Percentiles rank a stretch among this genome's conserved stretches.
Evolutionary conservation across 2,329 filamentous ascomycete genomes (phyloP).

Genomic region (Elsinoe ampelina): DNA sequence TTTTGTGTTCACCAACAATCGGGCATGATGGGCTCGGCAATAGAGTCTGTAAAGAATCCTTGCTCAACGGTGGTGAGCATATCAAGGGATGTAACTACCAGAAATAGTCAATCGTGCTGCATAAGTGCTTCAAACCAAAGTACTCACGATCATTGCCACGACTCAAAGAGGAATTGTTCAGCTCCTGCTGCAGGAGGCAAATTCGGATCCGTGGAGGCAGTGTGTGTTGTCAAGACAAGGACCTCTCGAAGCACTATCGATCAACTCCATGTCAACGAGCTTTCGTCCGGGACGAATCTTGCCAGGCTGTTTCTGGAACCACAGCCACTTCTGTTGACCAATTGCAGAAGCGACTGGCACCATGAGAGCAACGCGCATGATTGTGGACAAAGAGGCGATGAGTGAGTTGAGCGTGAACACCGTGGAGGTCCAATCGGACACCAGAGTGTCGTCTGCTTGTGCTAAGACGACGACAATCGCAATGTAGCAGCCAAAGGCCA

Average conservation of each 20-base stretch:
- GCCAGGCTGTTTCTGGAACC: not conserved
- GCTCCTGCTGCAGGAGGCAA: not conserved
- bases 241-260: not conserved
- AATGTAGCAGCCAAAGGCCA: not conserved
- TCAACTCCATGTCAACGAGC: not conserved
- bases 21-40: not conserved
- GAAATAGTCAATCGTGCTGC: not conserved
- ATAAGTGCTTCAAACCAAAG: not conserved
- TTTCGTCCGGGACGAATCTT: not conserved
- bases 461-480: not conserved
- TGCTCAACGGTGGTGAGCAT: not conserved
- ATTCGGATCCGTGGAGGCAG: not conserved
- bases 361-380: not conserved
- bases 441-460: not conserved
- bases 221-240: not conserved
- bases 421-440: not conserved
- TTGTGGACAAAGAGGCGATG: not conserved
- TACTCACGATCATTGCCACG: not conserved
- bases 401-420: not conserved
- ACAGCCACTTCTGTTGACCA: not conserved
- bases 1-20: not conserved
- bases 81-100: not conserved
- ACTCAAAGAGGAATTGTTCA: not conserved
- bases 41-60: not conserved
- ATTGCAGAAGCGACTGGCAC: not conserved